A percentile compares a stretch with the other conserved stretches of the same genome.
phyloP scores from a whole-genome alignment of 2,329 filamentous ascomycete species.

The Tolypocladium pustulatum region DNA sequence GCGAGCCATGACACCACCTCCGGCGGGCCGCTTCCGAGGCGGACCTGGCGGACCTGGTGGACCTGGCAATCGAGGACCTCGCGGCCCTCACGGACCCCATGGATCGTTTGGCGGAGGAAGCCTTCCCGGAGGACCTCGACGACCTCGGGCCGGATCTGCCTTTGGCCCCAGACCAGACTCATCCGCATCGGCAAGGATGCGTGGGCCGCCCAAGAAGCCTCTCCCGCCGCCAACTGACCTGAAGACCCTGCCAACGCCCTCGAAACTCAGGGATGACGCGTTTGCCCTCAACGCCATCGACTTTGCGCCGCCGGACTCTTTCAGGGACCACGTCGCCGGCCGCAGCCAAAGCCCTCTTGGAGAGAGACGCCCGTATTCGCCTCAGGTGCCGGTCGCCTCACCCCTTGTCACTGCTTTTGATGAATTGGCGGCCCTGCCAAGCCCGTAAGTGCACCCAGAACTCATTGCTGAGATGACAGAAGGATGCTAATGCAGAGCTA shows the following conservation, averaged over 20 bases:
- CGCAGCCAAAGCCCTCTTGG: slow-evolving; percentile 53
- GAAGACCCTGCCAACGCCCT: slow-evolving; percentile 70
- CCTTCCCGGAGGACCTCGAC: slow-evolving; percentile 34
- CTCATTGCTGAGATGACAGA: background rate
- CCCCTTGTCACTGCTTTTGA: slow-evolving; percentile 78
- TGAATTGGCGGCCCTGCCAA: slow-evolving; percentile 74
- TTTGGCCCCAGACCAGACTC: slow-evolving; percentile 42
- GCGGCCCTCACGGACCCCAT: slow-evolving; percentile 27
- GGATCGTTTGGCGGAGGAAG: slow-evolving; percentile 41
- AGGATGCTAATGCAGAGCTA: slow-evolving; percentile 16
- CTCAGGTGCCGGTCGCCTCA: slow-evolving; percentile 61
- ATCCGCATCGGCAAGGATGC: slow-evolving; percentile 46
- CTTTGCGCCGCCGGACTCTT: slow-evolving; percentile 69
- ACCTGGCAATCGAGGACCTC: slow-evolving; percentile 12
- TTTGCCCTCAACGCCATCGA: slow-evolving; percentile 64
- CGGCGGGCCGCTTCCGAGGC: slow-evolving; percentile 39
- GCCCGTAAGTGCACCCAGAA: slow-evolving; percentile 60
- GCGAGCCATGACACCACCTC: slow-evolving; percentile 92
- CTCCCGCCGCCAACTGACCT: slow-evolving; percentile 64
- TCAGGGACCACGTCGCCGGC: slow-evolving; percentile 60
- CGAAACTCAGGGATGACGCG: slow-evolving; percentile 72
- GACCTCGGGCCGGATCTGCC: slow-evolving; percentile 40
- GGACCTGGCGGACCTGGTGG: slow-evolving; percentile 15
- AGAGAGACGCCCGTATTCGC: slow-evolving; percentile 62
- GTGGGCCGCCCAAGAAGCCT: slow-evolving; percentile 32